Percentiles rank a stretch among this genome's conserved stretches.
Conservation (phyloP, 805 yeast genomes). For the Yamadazyma kitorensis region DNA sequence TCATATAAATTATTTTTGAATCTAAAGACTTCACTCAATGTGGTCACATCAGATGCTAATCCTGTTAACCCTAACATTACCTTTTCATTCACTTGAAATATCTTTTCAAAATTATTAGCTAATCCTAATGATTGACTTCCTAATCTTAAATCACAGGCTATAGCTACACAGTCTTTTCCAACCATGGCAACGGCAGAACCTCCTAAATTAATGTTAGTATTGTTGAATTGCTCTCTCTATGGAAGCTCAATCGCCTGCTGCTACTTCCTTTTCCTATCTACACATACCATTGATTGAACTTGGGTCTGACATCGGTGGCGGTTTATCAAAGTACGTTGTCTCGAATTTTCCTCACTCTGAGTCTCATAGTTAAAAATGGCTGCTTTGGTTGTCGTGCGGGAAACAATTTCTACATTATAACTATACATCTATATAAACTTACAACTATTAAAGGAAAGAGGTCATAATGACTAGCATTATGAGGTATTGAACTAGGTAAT, state of each 20-base stretch:
- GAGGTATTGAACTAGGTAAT: too few species aligned
- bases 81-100: slow-evolving; percentile 76
- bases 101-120: slow-evolving; percentile 88
- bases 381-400: too few species aligned
- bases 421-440: too few species aligned
- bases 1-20: slow-evolving; percentile 85
- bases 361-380: too few species aligned
- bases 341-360: too few species aligned
- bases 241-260: slow-evolving; percentile 20
- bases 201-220: slow-evolving; percentile 33
- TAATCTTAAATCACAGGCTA: slow-evolving; percentile 90
- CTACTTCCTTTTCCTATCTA: slow-evolving; percentile 15
- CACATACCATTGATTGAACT: slow-evolving; percentile 62
- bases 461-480: too few species aligned
- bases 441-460: too few species aligned
- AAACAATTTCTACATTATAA: too few species aligned
- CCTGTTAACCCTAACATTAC: slow-evolving; percentile 93
- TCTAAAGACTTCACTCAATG: slow-evolving; percentile 78
- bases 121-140: slow-evolving; percentile 94
- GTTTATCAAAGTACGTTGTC: too few species aligned
- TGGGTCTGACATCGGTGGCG: slow-evolving; percentile 63
- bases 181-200: slow-evolving; percentile 99
- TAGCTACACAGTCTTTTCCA: slow-evolving; percentile 97
- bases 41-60: slow-evolving; percentile 88
- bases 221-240: background rate